These are phyloP conservation scores for Pachysolen tannophilus DNA, from an alignment of 805 yeast species.

Conservation along the genomic window DNA sequence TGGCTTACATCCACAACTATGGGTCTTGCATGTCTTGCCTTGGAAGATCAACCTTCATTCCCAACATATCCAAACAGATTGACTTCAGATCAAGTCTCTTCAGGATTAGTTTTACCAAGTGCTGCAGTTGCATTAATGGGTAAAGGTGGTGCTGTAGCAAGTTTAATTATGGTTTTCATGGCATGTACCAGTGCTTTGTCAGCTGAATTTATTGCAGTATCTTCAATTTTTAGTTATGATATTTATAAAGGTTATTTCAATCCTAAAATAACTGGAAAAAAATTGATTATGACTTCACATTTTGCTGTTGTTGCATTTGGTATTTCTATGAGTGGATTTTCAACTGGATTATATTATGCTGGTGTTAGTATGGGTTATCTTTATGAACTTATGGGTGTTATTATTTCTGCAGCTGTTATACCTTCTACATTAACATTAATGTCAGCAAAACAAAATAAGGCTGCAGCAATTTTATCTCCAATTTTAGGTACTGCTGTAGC, in stretches of 20 bases:
- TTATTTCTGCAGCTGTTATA: conserved; percentile 79
- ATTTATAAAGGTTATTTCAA: conserved; percentile 74
- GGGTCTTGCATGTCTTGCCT: conserved; percentile 78
- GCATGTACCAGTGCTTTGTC: conserved; percentile 92
- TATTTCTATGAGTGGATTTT: conserved; percentile 69
- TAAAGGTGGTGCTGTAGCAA: conserved; percentile 80
- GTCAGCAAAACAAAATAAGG: conserved; percentile 54
- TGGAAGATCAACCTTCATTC: conserved; percentile 63
- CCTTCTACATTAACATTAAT: conserved; percentile 63
- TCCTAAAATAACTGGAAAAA: conserved; percentile 71
- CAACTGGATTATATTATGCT: conserved; percentile 76
- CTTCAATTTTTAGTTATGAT: conserved; percentile 81
- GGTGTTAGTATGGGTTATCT: conserved; percentile 82
- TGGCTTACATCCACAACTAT: conserved; percentile 73
- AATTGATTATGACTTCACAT: conserved; percentile 64
- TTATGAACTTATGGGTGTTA: conserved; percentile 83
- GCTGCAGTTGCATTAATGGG: conserved; percentile 84
- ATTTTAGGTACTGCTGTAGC: conserved; percentile 70
- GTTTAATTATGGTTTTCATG: conserved; percentile 75
- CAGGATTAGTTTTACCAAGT: conserved; percentile 74
- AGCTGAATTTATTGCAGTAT: conserved; percentile 83
- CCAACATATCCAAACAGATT: conserved; percentile 72
- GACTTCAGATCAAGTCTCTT: conserved; percentile 59
- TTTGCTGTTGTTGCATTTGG: conserved; percentile 49
- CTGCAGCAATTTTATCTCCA: conserved; percentile 73